Percentiles rank a stretch among this genome's conserved stretches.
Conservation (phyloP, 2,329 filamentous ascomycete species). For the Aspergillus alliaceus region DNA sequence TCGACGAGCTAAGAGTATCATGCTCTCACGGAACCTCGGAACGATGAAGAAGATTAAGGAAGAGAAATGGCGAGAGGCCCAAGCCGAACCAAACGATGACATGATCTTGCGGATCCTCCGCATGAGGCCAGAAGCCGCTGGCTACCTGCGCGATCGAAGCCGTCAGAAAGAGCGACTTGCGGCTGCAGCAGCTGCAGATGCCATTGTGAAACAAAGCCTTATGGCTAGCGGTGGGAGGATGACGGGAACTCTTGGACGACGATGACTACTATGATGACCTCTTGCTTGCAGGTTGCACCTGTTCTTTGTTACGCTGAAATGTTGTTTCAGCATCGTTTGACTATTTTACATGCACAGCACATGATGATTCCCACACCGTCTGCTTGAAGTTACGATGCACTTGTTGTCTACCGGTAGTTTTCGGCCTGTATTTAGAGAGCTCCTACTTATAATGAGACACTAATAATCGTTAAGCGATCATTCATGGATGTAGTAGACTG, state of each 20-base stretch:
- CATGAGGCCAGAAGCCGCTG: constrained; percentile 87
- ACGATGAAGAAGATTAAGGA: constrained; percentile 97
- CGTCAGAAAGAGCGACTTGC: constrained; percentile 92
- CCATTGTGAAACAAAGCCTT: constrained; percentile 92
- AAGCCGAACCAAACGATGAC: constrained; percentile 95
- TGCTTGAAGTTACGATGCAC: not conserved
- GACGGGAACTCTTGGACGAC: constrained; percentile 44
- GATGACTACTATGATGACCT: constrained; percentile 17
- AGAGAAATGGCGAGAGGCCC: constrained; percentile 90
- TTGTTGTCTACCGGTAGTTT: not conserved
- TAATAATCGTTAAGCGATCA: not conserved
- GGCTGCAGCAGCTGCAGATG: constrained; percentile 83
- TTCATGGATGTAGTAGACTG: not conserved
- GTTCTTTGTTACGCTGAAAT: constrained; percentile 1
- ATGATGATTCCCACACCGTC: constrained; percentile 15
- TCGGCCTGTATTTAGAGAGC: not conserved
- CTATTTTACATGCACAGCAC: constrained; percentile 6
- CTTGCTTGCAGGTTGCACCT: no score
- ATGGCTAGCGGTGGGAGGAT: constrained; percentile 58
- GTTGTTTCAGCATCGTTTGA: constrained; percentile 10
- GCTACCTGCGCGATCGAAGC: constrained; percentile 85
- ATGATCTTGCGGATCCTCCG: constrained; percentile 94
- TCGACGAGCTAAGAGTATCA: constrained; percentile 68
- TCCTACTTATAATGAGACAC: not conserved
- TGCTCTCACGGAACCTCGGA: constrained; percentile 90